Conservation (phyloP, 2,329 filamentous ascomycete species). For the Eurotiales sp. region DNA sequence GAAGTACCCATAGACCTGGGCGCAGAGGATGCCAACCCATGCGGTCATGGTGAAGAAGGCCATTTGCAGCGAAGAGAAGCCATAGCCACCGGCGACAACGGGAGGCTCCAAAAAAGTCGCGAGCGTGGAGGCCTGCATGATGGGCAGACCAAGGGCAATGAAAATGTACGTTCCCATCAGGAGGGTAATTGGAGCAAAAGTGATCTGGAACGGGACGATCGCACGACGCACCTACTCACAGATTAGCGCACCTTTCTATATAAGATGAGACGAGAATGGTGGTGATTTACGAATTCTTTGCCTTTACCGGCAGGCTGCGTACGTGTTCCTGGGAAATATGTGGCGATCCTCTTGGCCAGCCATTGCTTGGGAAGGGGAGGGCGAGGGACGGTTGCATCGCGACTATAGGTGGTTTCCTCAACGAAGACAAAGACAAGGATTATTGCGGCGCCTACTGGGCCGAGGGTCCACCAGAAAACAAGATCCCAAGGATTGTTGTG, state of each 20-base stretch:
- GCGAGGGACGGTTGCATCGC: not conserved
- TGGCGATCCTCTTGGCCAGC: slow-evolving; percentile 15
- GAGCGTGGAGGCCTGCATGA: slow-evolving; percentile 21
- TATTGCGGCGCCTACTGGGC: slow-evolving; percentile 10
- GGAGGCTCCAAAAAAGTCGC: slow-evolving; percentile 17
- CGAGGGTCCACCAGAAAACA: slow-evolving; percentile 20
- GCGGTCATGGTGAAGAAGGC: slow-evolving; percentile 26
- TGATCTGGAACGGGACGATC: slow-evolving; percentile 17
- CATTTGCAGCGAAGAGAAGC: slow-evolving; percentile 18
- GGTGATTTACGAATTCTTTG: slow-evolving; percentile 2
- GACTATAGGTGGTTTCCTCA: slow-evolving; percentile 18
- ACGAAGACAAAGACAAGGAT: slow-evolving; percentile 15
- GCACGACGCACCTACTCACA: slow-evolving; percentile 6
- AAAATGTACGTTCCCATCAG: slow-evolving; percentile 29
- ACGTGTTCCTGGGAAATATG: slow-evolving; percentile 15
- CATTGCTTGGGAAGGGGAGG: slow-evolving; percentile 6
- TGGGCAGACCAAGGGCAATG: slow-evolving; percentile 25
- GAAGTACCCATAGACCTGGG: slow-evolving; percentile 20
- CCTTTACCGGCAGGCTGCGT: slow-evolving; percentile 4
- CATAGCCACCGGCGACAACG: slow-evolving; percentile 19
- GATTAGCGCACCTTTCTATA: not conserved
- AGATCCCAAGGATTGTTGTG: slow-evolving; percentile 13
- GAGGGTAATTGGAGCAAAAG: slow-evolving; percentile 26
- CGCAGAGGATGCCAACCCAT: slow-evolving; percentile 15
- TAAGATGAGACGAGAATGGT: too few relatives aligned